These are phyloP conservation scores for Protostelium mycophagum DNA, from an alignment of 78 protist genomes.

Conservation along the genomic window DNA sequence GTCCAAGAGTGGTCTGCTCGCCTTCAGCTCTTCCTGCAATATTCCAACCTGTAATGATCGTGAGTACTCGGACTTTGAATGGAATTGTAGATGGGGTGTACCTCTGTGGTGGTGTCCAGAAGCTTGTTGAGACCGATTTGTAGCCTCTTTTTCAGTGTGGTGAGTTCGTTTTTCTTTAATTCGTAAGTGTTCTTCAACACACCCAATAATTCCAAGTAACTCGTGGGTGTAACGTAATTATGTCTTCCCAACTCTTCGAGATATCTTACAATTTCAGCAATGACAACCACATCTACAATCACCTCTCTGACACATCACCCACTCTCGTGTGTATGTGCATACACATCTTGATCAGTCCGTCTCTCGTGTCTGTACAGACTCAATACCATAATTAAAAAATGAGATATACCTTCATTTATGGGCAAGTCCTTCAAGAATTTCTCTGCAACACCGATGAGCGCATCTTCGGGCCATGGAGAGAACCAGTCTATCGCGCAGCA, in stretches of 20 bases:
- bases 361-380: not conserved
- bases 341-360: conserved; percentile 41
- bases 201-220: conserved; percentile 57
- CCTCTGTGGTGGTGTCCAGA: conserved; percentile 17
- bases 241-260: conserved; percentile 39
- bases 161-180: not conserved
- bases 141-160: conserved; percentile 17
- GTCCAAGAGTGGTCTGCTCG: conserved; percentile 69
- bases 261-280: not conserved
- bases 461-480: conserved; percentile 89
- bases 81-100: no score
- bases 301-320: not conserved
- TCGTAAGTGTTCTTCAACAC: conserved; percentile 24
- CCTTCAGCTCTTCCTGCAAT: conserved; percentile 57
- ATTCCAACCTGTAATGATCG: no score
- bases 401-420: not conserved
- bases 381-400: no score
- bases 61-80: no score
- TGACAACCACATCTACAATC: no score
- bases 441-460: conserved; percentile 78
- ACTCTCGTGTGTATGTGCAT: conserved; percentile 74
- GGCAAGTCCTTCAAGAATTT: not conserved
- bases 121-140: conserved; percentile 63
- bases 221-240: conserved; percentile 76
- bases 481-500: conserved; percentile 92